Evolutionary conservation across 169 alveolate genomes (phyloP).

Genomic region (Cystoisospora suis): DNA sequence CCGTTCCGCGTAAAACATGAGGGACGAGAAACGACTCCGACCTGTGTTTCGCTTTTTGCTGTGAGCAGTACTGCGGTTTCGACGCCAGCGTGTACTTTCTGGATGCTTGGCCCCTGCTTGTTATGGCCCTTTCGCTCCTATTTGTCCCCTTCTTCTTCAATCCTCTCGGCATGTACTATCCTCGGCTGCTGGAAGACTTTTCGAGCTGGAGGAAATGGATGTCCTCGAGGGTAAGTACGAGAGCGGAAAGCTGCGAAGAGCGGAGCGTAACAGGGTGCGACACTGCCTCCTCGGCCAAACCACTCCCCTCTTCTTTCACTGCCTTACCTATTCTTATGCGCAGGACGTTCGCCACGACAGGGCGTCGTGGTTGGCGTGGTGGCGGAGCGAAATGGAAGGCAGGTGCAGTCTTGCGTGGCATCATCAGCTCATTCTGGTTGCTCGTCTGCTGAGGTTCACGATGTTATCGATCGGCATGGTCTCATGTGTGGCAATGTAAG

Average conservation of each 20-base stretch:
- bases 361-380: conserved; percentile 62
- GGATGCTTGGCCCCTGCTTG: conserved; percentile 60
- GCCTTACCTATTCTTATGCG: not conserved
- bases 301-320: not conserved
- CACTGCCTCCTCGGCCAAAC: not conserved
- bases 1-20: too few species aligned
- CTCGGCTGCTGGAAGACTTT: conserved; percentile 57
- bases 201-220: conserved; percentile 62
- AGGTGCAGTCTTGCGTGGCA: conserved; percentile 63
- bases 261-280: too few species aligned
- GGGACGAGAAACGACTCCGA: too few species aligned
- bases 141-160: conserved; percentile 62
- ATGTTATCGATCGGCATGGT: conserved; percentile 58
- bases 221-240: conserved; percentile 49
- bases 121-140: conserved; percentile 58
- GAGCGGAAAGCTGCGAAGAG: not conserved
- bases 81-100: conserved; percentile 50
- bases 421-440: conserved; percentile 53
- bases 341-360: conserved; percentile 53
- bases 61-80: conserved; percentile 53
- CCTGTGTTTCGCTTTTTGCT: too few species aligned
- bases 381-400: conserved; percentile 65
- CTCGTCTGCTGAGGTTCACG: conserved; percentile 54
- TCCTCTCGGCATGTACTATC: conserved; percentile 64
- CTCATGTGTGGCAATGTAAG: conserved; percentile 67